Base-by-base conservation (phyloP, 345 rosid genomes). In the Rhodamnia rubescens region DNA sequence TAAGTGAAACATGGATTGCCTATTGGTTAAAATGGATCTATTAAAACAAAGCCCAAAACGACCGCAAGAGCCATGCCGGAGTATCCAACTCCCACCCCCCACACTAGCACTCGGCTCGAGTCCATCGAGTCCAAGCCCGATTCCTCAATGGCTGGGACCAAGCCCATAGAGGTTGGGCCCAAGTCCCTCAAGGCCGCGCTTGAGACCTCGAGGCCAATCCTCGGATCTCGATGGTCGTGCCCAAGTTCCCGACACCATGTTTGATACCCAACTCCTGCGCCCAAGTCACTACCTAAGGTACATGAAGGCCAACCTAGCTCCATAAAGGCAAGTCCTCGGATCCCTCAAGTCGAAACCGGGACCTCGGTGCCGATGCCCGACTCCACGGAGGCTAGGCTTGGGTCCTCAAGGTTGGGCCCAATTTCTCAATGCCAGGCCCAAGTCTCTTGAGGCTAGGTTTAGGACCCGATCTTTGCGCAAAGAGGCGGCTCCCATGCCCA, bases 141-240 rank as follows among this genome's bases (percentile, higher is more conserved):
- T 0, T 61, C 40, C 21, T 61, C 18, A 18, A 64, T 64, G 44
- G 1, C 5, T 32, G 11, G 42, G 75, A 64, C 44, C 21, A 32
- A 64, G 44, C 15, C 75, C 75, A 64, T 32, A 32, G 11, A 32
- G 2, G 40, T 32, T 32, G 11, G 42, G 22, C 75, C 22, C 1
- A 2, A 8, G 11, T 32, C 75, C 11, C 58, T 29, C 1, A 0
- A 64, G 20, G 75, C 32, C 1, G 2, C 40, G 0, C 56, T 9
- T 29, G 8, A 61, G 74, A 36, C 20, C 42, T 42, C 5, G 1
- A 29, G 22, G 0, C n/a, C 12, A 24, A 8, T 55, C 12, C n/a
- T 8, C n/a, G 22, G 0, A 55, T 55, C 10, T 22, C n/a, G 3
- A 9, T 55, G 59, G n/a, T 55, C 21, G 5, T 55, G 59, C 59